Base-by-base conservation (phyloP, 177 flowering plant species). In the Vitis hybrid region DNA sequence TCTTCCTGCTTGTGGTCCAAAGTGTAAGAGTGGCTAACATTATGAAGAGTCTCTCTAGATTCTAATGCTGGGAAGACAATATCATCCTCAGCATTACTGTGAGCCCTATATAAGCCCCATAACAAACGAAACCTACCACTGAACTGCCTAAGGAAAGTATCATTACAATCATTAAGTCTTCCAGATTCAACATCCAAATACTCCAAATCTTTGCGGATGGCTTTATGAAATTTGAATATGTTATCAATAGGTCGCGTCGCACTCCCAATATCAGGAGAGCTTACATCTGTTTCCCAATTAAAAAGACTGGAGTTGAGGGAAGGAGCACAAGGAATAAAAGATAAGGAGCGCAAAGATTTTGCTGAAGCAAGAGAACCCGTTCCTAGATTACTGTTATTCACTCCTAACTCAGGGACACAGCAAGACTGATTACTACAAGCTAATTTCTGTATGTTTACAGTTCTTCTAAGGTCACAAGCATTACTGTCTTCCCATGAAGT, bases 1-100 rank as follows among this genome's bases (percentile, higher is more conserved):
- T 92, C 97, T 70, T 94, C 98, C 74, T 92, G 97, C 82, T 87
- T 92, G 84, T 94, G 98, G 72, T 94, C 98, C 71, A 94, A 70
- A 4, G 91, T 86, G 76, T 94, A 94, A 10, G 98, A 89, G 77
- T 92, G 97, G 74, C 94, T 92, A 16, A 94, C 98, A 77, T 94
- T 94, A 70, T 89, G 94, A 71, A 94, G 91, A 56, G 94, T 71
- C 76, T 92, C 98, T 75, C 83, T 91, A 58, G 98, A 85, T 85
- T 94, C 97, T 75, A 94, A 65, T 18, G 97, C 98, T 70, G 98
- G 98, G 71, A 92, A 94, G 8, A 92, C 97, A 55, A 94, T 92
- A 62, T 94, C 97, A 87, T 94, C 98, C 76, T 94, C 98, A 4
- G 98, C 97, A 81, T 94, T 94, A 69, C 98, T 94, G 52, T 92